Conservation (phyloP, 108 stramenopile species). For the Skeletonema potamos region DNA sequence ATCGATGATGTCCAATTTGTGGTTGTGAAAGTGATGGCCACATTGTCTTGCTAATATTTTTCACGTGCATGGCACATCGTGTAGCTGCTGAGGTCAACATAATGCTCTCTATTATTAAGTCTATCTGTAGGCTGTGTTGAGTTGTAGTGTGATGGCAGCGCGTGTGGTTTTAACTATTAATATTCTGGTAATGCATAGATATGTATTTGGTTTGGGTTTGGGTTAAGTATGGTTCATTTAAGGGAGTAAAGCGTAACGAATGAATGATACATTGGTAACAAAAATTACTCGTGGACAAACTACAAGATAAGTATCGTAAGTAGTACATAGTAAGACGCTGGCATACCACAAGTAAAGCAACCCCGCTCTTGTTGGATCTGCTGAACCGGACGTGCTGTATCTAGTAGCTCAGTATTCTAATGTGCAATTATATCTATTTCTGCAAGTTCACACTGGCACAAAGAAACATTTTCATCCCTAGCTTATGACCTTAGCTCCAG, state of each 20-base stretch:
- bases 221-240: background rate
- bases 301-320: background rate
- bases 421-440: background rate
- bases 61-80: background rate
- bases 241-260: too few species aligned
- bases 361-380: constrained; percentile 15
- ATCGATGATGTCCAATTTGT: constrained; percentile 1
- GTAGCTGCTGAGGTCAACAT: background rate
- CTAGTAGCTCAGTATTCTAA: background rate
- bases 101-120: background rate
- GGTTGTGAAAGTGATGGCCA: background rate
- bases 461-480: background rate
- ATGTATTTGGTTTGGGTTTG: too few species aligned
- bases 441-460: background rate
- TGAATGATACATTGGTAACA: background rate
- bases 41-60: background rate
- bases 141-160: background rate
- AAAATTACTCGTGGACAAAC: too few species aligned
- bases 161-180: too few species aligned
- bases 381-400: background rate
- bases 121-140: background rate
- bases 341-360: background rate
- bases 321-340: background rate
- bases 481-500: constrained; percentile 31
- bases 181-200: too few species aligned